phyloP scores from a whole-genome alignment of 2,329 filamentous ascomycete genomes.

The Chaetothyriales sp. region DNA sequence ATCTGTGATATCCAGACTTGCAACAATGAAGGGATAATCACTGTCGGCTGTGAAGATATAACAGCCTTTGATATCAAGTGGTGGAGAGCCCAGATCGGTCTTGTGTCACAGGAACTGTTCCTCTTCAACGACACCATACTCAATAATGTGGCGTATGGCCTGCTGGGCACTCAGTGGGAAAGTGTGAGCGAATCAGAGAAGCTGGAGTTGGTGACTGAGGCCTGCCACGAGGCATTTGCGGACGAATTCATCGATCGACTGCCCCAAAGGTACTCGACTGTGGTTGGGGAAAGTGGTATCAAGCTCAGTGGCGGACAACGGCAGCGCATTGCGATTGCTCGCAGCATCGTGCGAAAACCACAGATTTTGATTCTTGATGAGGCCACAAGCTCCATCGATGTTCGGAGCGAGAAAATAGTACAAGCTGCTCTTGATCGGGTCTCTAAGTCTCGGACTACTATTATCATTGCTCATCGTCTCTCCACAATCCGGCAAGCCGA shows the following conservation, averaged over 20 bases:
- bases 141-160: slow-evolving; percentile 48
- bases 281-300: slow-evolving; percentile 63
- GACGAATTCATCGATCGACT: slow-evolving; percentile 55
- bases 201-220: slow-evolving; percentile 43
- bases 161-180: slow-evolving; percentile 29
- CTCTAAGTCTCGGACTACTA: slow-evolving; percentile 51
- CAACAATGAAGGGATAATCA: slow-evolving; percentile 34
- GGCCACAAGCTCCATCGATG: slow-evolving; percentile 55
- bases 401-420: slow-evolving; percentile 41
- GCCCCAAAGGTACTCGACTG: slow-evolving; percentile 56
- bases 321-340: slow-evolving; percentile 66
- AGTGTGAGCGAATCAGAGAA: slow-evolving; percentile 21
- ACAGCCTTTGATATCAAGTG: slow-evolving; percentile 48
- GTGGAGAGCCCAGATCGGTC: slow-evolving; percentile 44
- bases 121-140: slow-evolving; percentile 54
- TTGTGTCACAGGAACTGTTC: slow-evolving; percentile 57
- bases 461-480: slow-evolving; percentile 65
- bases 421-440: slow-evolving; percentile 41
- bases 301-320: slow-evolving; percentile 74
- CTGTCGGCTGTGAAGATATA: slow-evolving; percentile 41
- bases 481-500: slow-evolving; percentile 66
- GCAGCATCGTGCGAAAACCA: slow-evolving; percentile 54
- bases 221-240: slow-evolving; percentile 54
- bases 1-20: background rate
- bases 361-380: slow-evolving; percentile 60